Percentiles rank a stretch among this genome's conserved stretches.
Conservation (phyloP, 75 land plant species). For the Selaginella moellendorffii region DNA sequence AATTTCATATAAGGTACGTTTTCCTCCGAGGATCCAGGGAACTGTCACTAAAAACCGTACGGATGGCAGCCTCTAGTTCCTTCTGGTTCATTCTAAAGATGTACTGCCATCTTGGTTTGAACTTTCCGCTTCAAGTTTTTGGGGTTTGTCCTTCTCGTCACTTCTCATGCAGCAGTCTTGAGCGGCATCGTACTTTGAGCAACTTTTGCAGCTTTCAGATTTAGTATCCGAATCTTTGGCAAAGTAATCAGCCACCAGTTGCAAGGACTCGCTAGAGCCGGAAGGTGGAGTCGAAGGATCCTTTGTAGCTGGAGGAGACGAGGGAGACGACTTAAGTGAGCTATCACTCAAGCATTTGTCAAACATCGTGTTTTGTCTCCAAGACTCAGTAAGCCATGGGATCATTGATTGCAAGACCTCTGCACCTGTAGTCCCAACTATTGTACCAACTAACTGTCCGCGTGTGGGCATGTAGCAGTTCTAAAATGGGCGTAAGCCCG, state of each 20-base stretch:
- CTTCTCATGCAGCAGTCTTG: not conserved
- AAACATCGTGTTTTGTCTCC: no score
- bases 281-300: slow-evolving; percentile 22
- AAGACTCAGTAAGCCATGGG: no score
- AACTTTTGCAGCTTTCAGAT: not conserved
- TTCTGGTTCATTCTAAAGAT: slow-evolving; percentile 76
- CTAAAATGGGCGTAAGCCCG: no score
- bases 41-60: slow-evolving; percentile 58
- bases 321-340: no score
- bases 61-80: slow-evolving; percentile 68
- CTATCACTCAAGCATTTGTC: no score
- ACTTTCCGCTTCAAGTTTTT: slow-evolving; percentile 14
- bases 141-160: not conserved
- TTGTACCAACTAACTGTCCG: slow-evolving; percentile 36
- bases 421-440: slow-evolving; percentile 60
- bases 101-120: slow-evolving; percentile 84
- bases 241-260: slow-evolving; percentile 34
- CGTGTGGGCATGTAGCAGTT: not conserved
- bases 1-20: slow-evolving; percentile 64
- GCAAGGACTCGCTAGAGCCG: slow-evolving; percentile 33
- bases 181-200: not conserved
- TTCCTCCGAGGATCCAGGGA: slow-evolving; percentile 76
- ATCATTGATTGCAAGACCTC: slow-evolving; percentile 61
- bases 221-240: not conserved
- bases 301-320: no score